phyloP scores from a whole-genome alignment of 495 filamentous ascomycete genomes.

The Hypoxylon fragiforme region DNA sequence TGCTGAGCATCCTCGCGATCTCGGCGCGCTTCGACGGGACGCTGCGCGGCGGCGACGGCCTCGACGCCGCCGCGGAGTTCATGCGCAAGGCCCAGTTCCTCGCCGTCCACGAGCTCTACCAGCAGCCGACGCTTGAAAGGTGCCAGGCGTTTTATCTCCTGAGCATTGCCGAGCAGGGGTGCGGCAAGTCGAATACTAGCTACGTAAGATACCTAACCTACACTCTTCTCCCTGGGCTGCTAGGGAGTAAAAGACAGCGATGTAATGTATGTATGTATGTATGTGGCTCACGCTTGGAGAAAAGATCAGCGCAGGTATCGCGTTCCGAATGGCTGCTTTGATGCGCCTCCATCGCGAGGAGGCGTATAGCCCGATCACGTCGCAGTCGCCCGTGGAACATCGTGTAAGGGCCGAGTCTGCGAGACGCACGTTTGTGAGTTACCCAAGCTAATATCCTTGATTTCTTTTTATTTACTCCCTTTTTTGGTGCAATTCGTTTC shows the following conservation, averaged over 20 bases:
- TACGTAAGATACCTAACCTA: constrained; percentile 38
- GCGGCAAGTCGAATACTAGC: constrained; percentile 50
- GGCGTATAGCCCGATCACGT: constrained; percentile 46
- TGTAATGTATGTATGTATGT: no score
- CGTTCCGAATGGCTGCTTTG: constrained; percentile 55
- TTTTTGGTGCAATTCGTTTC: neutral
- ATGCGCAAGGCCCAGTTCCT: constrained; percentile 51
- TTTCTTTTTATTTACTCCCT: neutral
- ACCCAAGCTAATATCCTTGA: neutral
- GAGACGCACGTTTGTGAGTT: constrained; percentile 50
- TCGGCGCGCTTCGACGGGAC: constrained; percentile 52
- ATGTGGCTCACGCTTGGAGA: no score
- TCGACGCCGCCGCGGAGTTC: constrained; percentile 52
- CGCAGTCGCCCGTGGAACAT: constrained; percentile 42
- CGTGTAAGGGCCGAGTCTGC: constrained; percentile 49
- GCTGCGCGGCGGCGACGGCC: constrained; percentile 47
- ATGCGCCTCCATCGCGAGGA: constrained; percentile 57
- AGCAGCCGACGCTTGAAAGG: constrained; percentile 52
- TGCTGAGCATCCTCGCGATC: constrained; percentile 52
- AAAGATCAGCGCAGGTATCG: constrained; percentile 55
- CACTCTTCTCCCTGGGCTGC: no score
- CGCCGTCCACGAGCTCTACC: constrained; percentile 51
- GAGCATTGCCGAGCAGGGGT: constrained; percentile 56
- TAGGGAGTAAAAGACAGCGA: no score
- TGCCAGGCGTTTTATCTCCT: constrained; percentile 57